Evolutionary conservation across 2,329 filamentous ascomycete genomes (phyloP).

Genomic region (Penicillium vulpinum): DNA sequence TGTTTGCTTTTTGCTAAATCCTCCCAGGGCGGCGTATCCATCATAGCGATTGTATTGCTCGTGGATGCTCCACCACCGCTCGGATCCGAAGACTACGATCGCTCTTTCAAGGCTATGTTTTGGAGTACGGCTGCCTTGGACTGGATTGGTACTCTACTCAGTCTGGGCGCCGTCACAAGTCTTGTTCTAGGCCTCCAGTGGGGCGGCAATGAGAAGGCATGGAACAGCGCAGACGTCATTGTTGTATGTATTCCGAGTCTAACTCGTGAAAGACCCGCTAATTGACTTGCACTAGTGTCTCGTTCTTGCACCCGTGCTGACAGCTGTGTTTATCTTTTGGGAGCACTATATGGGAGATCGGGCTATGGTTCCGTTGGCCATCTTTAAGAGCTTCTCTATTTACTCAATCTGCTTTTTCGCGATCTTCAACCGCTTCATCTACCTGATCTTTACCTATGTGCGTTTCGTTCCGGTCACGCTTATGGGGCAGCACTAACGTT

Average conservation of each 20-base stretch:
- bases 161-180: not conserved
- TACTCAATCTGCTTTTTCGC: not conserved
- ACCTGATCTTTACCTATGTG: not conserved
- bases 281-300: not conserved
- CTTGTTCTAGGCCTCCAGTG: not conserved
- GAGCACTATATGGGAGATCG: not conserved
- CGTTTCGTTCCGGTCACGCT: not conserved
- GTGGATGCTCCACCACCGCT: not conserved
- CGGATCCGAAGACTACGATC: not conserved
- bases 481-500: not conserved
- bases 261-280: not conserved
- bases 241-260: not conserved
- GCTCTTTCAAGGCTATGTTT: not conserved
- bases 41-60: not conserved
- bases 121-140: not conserved
- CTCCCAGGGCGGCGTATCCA: not conserved
- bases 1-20: not conserved
- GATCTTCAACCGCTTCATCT: not conserved
- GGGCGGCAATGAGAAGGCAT: not conserved
- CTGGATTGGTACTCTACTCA: not conserved
- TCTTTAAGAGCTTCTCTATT: not conserved
- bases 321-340: not conserved
- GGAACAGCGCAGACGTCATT: not conserved
- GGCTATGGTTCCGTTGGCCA: not conserved
- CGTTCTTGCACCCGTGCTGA: not conserved